These are phyloP conservation scores for Lactifluus piperatus DNA, from an alignment of 768 basidiomycete species.

Conservation along the genomic window DNA sequence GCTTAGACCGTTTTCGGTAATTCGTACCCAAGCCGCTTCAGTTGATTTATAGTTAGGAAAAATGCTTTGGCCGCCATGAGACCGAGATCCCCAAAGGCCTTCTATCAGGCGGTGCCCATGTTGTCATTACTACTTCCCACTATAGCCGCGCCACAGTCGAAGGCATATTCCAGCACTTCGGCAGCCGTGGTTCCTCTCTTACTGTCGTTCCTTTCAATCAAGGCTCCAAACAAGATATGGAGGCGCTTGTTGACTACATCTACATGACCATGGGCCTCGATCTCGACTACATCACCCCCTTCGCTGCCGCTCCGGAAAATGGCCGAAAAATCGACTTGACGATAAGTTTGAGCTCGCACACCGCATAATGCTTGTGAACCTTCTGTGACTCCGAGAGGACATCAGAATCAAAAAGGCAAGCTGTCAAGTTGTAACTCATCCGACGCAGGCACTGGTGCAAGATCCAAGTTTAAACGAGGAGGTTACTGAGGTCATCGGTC, in stretches of 20 bases:
- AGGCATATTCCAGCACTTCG: constrained; percentile 71
- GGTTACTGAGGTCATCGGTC: constrained; percentile 79
- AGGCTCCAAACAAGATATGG: constrained; percentile 97
- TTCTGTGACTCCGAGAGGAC: constrained; percentile 90
- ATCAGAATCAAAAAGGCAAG: constrained; percentile 98
- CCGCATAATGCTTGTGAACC: constrained; percentile 96
- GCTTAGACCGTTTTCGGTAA: no score
- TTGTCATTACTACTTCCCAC: no score
- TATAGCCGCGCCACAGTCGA: constrained; percentile 94
- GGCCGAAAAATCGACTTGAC: constrained; percentile 98
- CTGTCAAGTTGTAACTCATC: constrained; percentile 92
- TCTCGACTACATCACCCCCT: constrained; percentile 96
- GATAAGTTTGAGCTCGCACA: constrained; percentile 98
- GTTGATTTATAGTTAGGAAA: no score
- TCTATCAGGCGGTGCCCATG: constrained; percentile 91
- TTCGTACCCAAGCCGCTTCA: no score
- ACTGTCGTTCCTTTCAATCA: constrained; percentile 99
- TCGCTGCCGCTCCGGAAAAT: constrained; percentile 97
- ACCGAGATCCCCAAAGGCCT: constrained; percentile 96
- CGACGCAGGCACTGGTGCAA: no score
- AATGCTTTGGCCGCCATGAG: no score
- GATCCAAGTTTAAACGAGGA: constrained; percentile 75
- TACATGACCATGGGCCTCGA: constrained; percentile 93
- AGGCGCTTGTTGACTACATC: constrained; percentile 96
- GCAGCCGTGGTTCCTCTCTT: constrained; percentile 91